Base-by-base conservation (phyloP, 192 early-diverging fungal species). In the Coemansia furcata region DNA sequence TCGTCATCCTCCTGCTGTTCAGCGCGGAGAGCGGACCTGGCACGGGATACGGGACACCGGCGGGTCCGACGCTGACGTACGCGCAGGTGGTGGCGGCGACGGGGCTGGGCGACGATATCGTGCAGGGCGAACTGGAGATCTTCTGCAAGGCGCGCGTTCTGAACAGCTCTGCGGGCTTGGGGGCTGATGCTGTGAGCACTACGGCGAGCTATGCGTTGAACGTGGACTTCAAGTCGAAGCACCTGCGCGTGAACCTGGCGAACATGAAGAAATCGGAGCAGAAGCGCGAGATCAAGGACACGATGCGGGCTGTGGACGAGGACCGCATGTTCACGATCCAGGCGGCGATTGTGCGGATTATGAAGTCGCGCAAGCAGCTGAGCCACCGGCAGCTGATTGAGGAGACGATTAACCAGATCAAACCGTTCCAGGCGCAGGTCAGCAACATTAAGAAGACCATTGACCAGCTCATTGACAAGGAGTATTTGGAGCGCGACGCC, bases 281-380 rank as follows among this genome's bases (percentile, higher is more conserved):
- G 69, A 96, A 98, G 80, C 85, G 84, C 9, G 98, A 99, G 62
- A 80, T 89, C 6, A 93, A 94, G 30, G 94, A 96, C 36, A 97
- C 96, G 21, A 92, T 96, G 82, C 91, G 92, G 76, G 91, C 89
- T 0, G 90, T 99, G 21, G 93, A 94, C 63, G 89, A 94, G 68
- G 96, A 98, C 73, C 89, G 98, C 43, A 94, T 92, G 83, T 79
- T 89, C 62, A 76, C 94, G 61, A 98, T 99, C 83, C 95, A 99
- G 89, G 97, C 96, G 6, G 96, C 98, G 1, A 97, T 99, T 85
- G 98, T 99, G 42, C 93, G 98, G 19, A 95, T 99, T 68, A 99
- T 99, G 98, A 99, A 99, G 86, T 93, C 96, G 2, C 91, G 96
- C 37, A 96, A 98, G 80, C 86, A 85, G 43, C 81, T 98, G 83